These are phyloP conservation scores for Plectosphaerella cucumerina DNA, from an alignment of 2,329 filamentous ascomycete genomes.

Conservation along the genomic window DNA sequence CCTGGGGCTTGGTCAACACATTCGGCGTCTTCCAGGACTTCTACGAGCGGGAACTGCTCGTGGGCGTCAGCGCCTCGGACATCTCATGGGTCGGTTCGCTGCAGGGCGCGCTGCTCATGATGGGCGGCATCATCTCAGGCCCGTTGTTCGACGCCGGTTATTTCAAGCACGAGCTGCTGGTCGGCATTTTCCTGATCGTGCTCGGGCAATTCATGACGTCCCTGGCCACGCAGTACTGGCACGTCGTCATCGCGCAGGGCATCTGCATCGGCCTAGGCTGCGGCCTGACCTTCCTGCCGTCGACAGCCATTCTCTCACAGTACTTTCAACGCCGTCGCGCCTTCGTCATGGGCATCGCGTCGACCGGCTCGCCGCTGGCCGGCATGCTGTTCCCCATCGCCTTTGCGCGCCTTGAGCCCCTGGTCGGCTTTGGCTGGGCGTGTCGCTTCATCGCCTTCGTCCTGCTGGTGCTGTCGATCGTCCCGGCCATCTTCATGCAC, in stretches of 20 bases:
- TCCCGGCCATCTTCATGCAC: constrained; percentile 35
- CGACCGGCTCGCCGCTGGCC: constrained; percentile 29
- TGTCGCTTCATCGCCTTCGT: constrained; percentile 39
- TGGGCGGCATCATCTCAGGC: constrained; percentile 34
- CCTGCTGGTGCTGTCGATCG: constrained; percentile 31
- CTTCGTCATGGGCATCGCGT: constrained; percentile 25
- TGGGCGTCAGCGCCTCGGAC: constrained; percentile 24
- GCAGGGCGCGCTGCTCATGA: constrained; percentile 35
- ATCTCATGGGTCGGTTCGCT: constrained; percentile 43
- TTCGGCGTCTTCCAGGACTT: constrained; percentile 43
- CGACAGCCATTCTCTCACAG: constrained; percentile 30
- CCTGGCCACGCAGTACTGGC: constrained; percentile 40
- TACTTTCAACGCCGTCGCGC: constrained; percentile 32
- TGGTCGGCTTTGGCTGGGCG: constrained; percentile 52
- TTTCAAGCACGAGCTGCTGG: constrained; percentile 28
- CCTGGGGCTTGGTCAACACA: constrained; percentile 33
- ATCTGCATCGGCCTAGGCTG: constrained; percentile 33
- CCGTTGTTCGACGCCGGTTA: constrained; percentile 39
- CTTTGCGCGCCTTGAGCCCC: constrained; percentile 36
- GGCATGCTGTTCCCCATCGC: constrained; percentile 36
- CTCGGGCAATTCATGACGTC: constrained; percentile 40
- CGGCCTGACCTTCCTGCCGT: constrained; percentile 28
- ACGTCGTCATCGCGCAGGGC: constrained; percentile 32
- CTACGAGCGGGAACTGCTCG: constrained; percentile 31
- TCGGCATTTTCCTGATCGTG: constrained; percentile 29